These are phyloP conservation scores for Calonectria hongkongensis DNA, from an alignment of 2,329 filamentous ascomycete genomes.

Conservation along the genomic window DNA sequence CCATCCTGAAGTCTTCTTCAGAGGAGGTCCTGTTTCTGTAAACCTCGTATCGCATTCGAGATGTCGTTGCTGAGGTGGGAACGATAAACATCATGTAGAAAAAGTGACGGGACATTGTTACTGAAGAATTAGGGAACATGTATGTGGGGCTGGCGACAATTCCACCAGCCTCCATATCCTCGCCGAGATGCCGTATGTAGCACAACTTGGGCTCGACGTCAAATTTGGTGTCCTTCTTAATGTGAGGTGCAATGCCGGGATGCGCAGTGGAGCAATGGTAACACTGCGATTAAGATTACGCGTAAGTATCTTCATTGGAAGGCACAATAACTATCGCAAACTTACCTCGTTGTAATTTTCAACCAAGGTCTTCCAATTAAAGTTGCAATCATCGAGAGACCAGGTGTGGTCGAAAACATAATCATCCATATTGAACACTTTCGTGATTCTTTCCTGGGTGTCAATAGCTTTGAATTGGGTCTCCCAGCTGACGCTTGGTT, in stretches of 20 bases:
- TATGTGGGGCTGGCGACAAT: slow-evolving; percentile 32
- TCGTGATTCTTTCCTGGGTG: slow-evolving; percentile 24
- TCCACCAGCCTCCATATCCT: slow-evolving; percentile 29
- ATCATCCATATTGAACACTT: slow-evolving; percentile 33
- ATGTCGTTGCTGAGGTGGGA: slow-evolving; percentile 28
- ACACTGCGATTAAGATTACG: background rate
- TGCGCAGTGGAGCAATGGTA: slow-evolving; percentile 36
- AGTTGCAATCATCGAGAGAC: slow-evolving; percentile 32
- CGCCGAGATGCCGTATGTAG: slow-evolving; percentile 22
- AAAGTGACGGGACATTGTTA: slow-evolving; percentile 34
- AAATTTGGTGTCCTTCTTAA: slow-evolving; percentile 32
- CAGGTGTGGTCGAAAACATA: slow-evolving; percentile 36
- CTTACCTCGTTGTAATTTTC: slow-evolving; percentile 40
- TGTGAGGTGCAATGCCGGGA: slow-evolving; percentile 29
- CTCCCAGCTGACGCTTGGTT: slow-evolving; percentile 32
- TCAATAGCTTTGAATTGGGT: slow-evolving; percentile 30
- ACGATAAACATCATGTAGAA: slow-evolving; percentile 39
- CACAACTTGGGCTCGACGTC: slow-evolving; percentile 28
- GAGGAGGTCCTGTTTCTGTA: slow-evolving; percentile 32
- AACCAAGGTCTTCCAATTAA: slow-evolving; percentile 36
- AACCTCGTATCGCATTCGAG: slow-evolving; percentile 33
- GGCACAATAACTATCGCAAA: too few species aligned
- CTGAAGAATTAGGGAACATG: slow-evolving; percentile 36
- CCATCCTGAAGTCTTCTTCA: background rate
- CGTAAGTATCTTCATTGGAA: background rate